A percentile compares a stretch with the other conserved stretches of the same genome.
Conservation (phyloP, 371 early-diverging fungal species). For the Amoeboradix gromovi region DNA sequence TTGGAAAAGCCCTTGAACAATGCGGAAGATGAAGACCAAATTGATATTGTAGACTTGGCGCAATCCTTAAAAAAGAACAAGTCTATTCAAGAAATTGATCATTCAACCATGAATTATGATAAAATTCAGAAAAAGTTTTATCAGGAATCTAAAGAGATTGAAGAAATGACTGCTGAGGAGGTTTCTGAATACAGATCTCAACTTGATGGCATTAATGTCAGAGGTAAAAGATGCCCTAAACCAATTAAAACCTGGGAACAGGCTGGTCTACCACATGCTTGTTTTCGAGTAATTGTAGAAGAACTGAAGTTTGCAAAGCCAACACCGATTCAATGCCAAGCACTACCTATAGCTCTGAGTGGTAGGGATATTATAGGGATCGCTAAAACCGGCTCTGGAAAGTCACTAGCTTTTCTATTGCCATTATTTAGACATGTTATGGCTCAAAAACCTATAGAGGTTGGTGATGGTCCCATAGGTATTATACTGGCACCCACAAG, state of each 20-base stretch:
- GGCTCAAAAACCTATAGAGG: constrained; percentile 54
- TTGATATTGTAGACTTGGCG: background rate
- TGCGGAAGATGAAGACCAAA: background rate
- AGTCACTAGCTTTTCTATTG: constrained; percentile 77
- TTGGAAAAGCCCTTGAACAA: background rate
- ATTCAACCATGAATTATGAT: constrained; percentile 31
- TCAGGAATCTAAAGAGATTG: constrained; percentile 72
- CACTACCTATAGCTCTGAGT: constrained; percentile 84
- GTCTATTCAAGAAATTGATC: constrained; percentile 20
- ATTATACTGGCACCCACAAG: constrained; percentile 96
- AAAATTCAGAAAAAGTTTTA: constrained; percentile 82
- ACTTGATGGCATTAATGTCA: constrained; percentile 74
- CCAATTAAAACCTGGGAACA: constrained; percentile 84
- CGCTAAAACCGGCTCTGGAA: constrained; percentile 97
- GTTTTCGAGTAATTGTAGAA: constrained; percentile 33
- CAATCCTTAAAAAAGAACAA: constrained; percentile 1
- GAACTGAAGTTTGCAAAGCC: constrained; percentile 56
- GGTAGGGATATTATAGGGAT: constrained; percentile 93
- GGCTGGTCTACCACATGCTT: constrained; percentile 39
- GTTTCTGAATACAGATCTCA: constrained; percentile 50
- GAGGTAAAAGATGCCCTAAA: constrained; percentile 61
- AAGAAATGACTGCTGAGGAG: constrained; percentile 44
- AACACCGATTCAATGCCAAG: constrained; percentile 86
- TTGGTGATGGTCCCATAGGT: constrained; percentile 69
- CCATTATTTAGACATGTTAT: constrained; percentile 92